A percentile compares a stretch with the other conserved stretches of the same genome.
These are phyloP conservation scores for Heliamphora exappendiculata DNA, from an alignment of 148 eudicot genomes.

Conservation along the genomic window DNA sequence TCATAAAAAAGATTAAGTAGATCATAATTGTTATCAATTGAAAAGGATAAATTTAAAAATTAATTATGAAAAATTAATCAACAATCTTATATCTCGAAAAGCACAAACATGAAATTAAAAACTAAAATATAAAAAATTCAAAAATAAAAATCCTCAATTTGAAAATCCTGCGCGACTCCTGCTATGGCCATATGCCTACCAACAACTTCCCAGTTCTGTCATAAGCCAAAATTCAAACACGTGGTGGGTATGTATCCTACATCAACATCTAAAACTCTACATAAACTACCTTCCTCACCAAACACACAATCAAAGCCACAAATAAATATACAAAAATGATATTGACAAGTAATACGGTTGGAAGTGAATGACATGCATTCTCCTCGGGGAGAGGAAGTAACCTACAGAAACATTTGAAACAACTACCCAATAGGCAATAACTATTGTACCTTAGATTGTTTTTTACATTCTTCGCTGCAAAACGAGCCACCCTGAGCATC, in stretches of 20 bases:
- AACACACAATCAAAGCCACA: too few species aligned
- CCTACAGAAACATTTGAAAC: neutral
- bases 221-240: slow-evolving; percentile 35
- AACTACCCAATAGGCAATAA: too few species aligned
- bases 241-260: slow-evolving; percentile 19
- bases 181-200: neutral
- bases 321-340: neutral
- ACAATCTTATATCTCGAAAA: too few species aligned
- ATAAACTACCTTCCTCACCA: neutral
- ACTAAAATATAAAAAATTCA: too few species aligned
- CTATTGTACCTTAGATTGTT: slow-evolving; percentile 51
- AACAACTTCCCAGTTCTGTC: neutral
- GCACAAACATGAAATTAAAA: too few species aligned
- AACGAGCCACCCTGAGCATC: slow-evolving; percentile 20
- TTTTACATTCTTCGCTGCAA: slow-evolving; percentile 57
- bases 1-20: too few species aligned
- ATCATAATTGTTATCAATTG: too few species aligned
- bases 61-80: too few species aligned
- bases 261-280: neutral
- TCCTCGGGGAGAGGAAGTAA: neutral
- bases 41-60: too few species aligned
- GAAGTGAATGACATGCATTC: neutral
- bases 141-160: too few species aligned
- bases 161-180: too few species aligned
- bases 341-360: neutral